Evolutionary conservation across 768 basidiomycete genomes (phyloP).

Genomic region (Calocera cornea): DNA sequence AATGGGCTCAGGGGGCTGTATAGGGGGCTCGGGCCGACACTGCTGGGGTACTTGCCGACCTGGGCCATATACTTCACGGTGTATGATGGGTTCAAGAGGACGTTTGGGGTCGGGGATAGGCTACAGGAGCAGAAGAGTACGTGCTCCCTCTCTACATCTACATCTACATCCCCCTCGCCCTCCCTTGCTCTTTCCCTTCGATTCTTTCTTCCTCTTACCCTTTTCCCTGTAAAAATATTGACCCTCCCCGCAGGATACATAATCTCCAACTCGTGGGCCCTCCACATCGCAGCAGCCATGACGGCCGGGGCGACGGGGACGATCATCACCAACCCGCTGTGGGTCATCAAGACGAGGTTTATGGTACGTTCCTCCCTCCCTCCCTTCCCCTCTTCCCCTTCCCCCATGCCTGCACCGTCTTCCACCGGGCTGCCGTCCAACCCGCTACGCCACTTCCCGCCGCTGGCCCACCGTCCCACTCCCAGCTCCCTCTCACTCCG

Average conservation of each 20-base stretch:
- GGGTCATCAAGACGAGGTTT: constrained; percentile 98
- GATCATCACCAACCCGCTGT: constrained; percentile 85
- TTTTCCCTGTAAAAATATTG: no score
- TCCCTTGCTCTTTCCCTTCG: no score
- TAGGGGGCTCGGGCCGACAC: constrained; percentile 91
- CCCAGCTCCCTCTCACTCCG: no score
- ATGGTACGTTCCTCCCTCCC: constrained; percentile 48
- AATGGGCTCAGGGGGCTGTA: constrained; percentile 84
- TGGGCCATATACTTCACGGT: constrained; percentile 99
- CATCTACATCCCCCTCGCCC: no score
- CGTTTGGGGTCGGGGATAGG: constrained; percentile 39
- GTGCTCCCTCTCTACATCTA: neutral
- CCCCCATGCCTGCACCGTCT: neutral
- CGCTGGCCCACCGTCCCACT: no score
- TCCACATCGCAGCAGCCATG: constrained; percentile 94
- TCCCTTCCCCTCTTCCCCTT: constrained; percentile 2
- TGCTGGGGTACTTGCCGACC: constrained; percentile 92
- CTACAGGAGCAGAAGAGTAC: neutral
- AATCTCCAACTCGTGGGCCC: constrained; percentile 18
- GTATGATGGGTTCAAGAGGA: constrained; percentile 86
- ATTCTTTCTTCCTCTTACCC: no score
- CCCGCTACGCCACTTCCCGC: no score
- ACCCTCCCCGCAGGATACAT: constrained; percentile 1
- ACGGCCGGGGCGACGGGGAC: constrained; percentile 87
- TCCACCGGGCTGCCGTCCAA: neutral